These are phyloP conservation scores for Scleroderma bovista DNA, from an alignment of 768 basidiomycete genomes.

Conservation along the genomic window DNA sequence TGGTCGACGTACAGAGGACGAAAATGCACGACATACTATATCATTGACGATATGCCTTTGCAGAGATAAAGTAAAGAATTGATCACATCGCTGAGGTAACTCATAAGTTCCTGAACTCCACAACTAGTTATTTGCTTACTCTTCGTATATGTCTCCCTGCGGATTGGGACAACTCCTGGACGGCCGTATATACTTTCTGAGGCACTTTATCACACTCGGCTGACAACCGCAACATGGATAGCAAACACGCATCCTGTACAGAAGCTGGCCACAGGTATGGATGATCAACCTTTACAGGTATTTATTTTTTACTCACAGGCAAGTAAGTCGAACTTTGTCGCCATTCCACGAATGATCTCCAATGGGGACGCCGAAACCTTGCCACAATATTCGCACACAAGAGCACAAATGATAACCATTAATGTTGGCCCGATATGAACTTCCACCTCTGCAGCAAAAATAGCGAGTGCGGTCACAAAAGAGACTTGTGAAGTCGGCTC, in stretches of 20 bases:
- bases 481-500: constrained; percentile 35
- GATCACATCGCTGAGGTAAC: constrained; percentile 59
- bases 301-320: constrained; percentile 37
- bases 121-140: constrained; percentile 33
- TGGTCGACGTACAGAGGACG: constrained; percentile 47
- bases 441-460: constrained; percentile 37
- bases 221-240: constrained; percentile 65
- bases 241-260: constrained; percentile 67
- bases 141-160: constrained; percentile 52
- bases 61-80: constrained; percentile 49
- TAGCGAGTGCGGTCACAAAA: constrained; percentile 41
- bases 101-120: constrained; percentile 2
- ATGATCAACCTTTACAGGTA: constrained; percentile 8
- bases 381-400: constrained; percentile 58
- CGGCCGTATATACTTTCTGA: constrained; percentile 34
- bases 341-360: constrained; percentile 43
- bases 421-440: constrained; percentile 47
- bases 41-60: constrained; percentile 41
- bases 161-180: constrained; percentile 38
- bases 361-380: constrained; percentile 44
- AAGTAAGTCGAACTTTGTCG: constrained; percentile 35
- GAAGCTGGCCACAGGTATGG: constrained; percentile 38
- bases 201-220: constrained; percentile 55
- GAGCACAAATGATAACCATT: constrained; percentile 62
- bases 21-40: constrained; percentile 43